Conservation (phyloP, 345 rosid genomes). For the Orychophragmus violaceus region DNA sequence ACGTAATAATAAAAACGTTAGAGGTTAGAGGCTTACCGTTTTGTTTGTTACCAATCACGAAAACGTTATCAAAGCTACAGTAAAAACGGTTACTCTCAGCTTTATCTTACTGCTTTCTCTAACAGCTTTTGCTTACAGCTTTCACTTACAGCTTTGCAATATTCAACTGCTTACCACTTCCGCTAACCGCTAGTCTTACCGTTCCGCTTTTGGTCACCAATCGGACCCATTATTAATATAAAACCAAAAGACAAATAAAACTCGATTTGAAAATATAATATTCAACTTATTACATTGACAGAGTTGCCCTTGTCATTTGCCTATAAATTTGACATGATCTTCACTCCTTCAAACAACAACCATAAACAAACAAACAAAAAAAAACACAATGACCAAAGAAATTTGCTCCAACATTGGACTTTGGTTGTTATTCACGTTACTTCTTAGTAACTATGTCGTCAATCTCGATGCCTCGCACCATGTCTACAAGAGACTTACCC, state of each 20-base stretch:
- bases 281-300: slow-evolving; percentile 9
- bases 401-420: slow-evolving; percentile 16
- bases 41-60: too few relatives aligned
- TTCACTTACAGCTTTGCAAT: too few relatives aligned
- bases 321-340: slow-evolving; percentile 22
- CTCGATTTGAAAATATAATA: background rate
- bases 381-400: slow-evolving; percentile 22
- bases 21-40: too few relatives aligned
- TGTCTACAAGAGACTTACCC: slow-evolving; percentile 23
- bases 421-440: slow-evolving; percentile 30
- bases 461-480: slow-evolving; percentile 51
- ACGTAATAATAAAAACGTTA: too few relatives aligned
- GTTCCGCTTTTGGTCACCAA: too few relatives aligned
- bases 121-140: too few relatives aligned
- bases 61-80: too few relatives aligned
- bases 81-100: too few relatives aligned
- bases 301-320: slow-evolving; percentile 15
- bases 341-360: background rate
- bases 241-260: background rate
- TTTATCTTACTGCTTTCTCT: too few relatives aligned
- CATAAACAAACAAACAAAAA: background rate
- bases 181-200: too few relatives aligned
- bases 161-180: too few relatives aligned
- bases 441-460: slow-evolving; percentile 38
- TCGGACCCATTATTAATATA: background rate